Percentiles rank a stretch among this genome's conserved stretches.
These are phyloP conservation scores for Aspergillus calidoustus DNA, from an alignment of 2,329 filamentous ascomycete species.

Conservation along the genomic window DNA sequence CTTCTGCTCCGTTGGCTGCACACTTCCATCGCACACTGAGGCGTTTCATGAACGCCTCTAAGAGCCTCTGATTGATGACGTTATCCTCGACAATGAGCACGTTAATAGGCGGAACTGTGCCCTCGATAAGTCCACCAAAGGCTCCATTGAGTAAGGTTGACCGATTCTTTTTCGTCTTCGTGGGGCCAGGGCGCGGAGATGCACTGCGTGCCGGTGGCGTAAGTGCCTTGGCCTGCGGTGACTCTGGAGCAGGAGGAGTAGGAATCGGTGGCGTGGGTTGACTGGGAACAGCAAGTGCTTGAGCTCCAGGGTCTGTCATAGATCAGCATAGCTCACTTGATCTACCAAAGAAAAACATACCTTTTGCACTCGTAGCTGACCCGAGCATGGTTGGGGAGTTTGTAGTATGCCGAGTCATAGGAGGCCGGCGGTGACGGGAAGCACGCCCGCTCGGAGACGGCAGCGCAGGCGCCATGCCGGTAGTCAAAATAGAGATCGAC, in stretches of 20 bases:
- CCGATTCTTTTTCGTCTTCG: conserved; percentile 40
- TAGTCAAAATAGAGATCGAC: conserved; percentile 79
- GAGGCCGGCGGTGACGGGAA: conserved; percentile 58
- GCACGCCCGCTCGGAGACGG: conserved; percentile 78
- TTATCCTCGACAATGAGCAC: conserved; percentile 98
- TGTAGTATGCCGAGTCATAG: conserved; percentile 72
- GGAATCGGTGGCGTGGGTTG: conserved; percentile 37
- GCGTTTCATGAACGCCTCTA: conserved; percentile 94
- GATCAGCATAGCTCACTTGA: conserved; percentile 15
- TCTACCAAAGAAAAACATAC: conserved; percentile 35
- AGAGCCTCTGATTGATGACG: conserved; percentile 90
- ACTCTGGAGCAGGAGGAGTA: conserved; percentile 43
- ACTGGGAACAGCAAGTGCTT: conserved; percentile 32
- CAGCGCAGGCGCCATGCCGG: conserved; percentile 77
- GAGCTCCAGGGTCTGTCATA: conserved; percentile 29
- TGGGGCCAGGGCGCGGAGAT: conserved; percentile 51
- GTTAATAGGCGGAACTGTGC: conserved; percentile 90
- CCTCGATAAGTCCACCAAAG: conserved; percentile 72
- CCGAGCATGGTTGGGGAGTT: conserved; percentile 75
- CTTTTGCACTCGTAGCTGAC: conserved; percentile 50
- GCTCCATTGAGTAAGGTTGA: conserved; percentile 37
- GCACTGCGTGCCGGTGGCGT: conserved; percentile 47
- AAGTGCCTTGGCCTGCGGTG: conserved; percentile 40
- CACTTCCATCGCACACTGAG: conserved; percentile 96
- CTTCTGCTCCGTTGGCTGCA: conserved; percentile 93